phyloP scores from a whole-genome alignment of 345 rosid species.

The Sisymbrium altissimum region DNA sequence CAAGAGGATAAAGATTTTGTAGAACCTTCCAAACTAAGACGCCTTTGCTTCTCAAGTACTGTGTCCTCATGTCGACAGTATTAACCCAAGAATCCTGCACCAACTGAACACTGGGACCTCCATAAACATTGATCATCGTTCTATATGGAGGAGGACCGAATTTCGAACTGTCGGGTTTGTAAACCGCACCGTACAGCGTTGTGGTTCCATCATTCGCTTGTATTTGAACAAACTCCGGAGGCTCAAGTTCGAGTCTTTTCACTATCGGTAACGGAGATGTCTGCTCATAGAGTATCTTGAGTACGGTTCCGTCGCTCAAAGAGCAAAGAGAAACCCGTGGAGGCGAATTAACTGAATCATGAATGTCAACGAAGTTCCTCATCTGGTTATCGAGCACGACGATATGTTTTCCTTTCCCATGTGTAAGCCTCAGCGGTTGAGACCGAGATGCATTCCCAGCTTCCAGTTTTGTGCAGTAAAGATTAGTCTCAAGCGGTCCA shows the following conservation, averaged over 20 bases:
- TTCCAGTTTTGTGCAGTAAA: constrained; percentile 56
- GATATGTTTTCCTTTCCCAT: constrained; percentile 77
- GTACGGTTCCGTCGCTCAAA: constrained; percentile 52
- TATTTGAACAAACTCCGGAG: constrained; percentile 73
- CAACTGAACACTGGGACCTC: constrained; percentile 81
- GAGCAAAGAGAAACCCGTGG: constrained; percentile 70
- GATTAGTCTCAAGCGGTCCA: constrained; percentile 73
- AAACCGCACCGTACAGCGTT: constrained; percentile 67
- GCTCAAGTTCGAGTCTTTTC: constrained; percentile 59
- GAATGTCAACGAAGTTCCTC: constrained; percentile 80
- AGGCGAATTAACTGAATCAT: constrained; percentile 75
- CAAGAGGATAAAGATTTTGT: background rate
- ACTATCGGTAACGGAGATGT: constrained; percentile 48
- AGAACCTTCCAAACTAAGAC: constrained; percentile 90
- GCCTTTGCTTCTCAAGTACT: constrained; percentile 83
- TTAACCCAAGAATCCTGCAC: constrained; percentile 77
- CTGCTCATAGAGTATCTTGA: constrained; percentile 68
- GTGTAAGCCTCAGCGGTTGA: constrained; percentile 65
- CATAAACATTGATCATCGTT: constrained; percentile 79
- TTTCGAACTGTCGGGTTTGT: constrained; percentile 64
- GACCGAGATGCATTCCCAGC: constrained; percentile 38
- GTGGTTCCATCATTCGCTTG: constrained; percentile 64
- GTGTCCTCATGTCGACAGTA: constrained; percentile 95
- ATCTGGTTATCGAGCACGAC: constrained; percentile 82
- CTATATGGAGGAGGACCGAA: constrained; percentile 95